A percentile compares a stretch with the other conserved stretches of the same genome.
phyloP scores from a whole-genome alignment of 768 basidiomycete genomes.

The Boletus reticuloceps region DNA sequence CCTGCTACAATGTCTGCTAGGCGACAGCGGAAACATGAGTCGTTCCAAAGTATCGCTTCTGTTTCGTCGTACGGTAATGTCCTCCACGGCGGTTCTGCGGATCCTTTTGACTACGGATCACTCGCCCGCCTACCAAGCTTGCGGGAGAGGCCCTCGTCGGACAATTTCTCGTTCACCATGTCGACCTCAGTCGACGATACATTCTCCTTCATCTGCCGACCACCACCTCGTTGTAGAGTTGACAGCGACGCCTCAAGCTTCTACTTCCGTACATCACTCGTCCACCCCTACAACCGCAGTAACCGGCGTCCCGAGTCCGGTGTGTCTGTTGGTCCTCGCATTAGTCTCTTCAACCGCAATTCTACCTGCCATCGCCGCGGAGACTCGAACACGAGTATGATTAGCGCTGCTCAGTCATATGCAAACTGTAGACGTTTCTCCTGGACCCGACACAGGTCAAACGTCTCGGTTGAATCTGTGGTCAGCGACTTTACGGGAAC shows the following conservation, averaged over 20 bases:
- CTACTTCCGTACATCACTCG: constrained; percentile 48
- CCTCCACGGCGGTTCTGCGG: constrained; percentile 55
- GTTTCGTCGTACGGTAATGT: constrained; percentile 77
- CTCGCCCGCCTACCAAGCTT: constrained; percentile 40
- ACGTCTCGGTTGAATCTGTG: constrained; percentile 62
- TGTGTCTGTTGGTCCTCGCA: constrained; percentile 59
- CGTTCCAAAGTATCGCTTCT: constrained; percentile 71
- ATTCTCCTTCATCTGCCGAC: constrained; percentile 55
- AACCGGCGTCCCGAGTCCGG: constrained; percentile 66
- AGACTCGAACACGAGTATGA: constrained; percentile 58
- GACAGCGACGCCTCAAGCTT: constrained; percentile 80
- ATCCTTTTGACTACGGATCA: constrained; percentile 72
- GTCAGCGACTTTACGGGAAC: constrained; percentile 59
- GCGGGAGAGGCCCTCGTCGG: constrained; percentile 53
- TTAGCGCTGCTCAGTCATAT: constrained; percentile 57
- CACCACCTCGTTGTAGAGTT: constrained; percentile 48
- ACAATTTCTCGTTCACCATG: constrained; percentile 57
- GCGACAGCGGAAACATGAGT: constrained; percentile 51
- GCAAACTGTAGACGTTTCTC: constrained; percentile 54
- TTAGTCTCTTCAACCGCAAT: constrained; percentile 65
- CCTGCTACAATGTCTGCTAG: constrained; percentile 35
- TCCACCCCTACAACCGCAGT: constrained; percentile 40
- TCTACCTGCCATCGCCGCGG: constrained; percentile 50
- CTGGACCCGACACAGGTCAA: constrained; percentile 57
- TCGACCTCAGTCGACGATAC: constrained; percentile 63